Evolutionary conservation across 2,329 filamentous ascomycete species (phyloP), one percentile per base, ranked within the genome.

Genomic region (Trichothecium sympodiale): DNA sequence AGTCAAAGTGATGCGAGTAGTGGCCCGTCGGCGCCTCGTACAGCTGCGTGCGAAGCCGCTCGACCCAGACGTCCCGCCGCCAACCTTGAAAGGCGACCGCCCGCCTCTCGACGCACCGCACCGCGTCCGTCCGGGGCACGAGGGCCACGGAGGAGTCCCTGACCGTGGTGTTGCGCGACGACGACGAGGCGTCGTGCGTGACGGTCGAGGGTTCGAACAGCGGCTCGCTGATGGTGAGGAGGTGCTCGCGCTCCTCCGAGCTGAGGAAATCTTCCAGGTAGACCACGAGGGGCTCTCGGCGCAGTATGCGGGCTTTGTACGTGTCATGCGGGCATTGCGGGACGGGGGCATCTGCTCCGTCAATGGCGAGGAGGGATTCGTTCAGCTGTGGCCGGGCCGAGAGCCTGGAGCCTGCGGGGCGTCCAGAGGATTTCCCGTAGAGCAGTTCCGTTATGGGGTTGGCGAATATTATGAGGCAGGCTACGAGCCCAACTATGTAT

Each of bases 1-100:
- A 73, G 55, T 74, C 69, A 42, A 67, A 72, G 49, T 74, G 69
- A 40, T 71, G 67, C 29, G 52, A 54, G 48, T 73, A 73, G 49
- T 71, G 68, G 2, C 67, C 67, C 5, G 55, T 59, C 2, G 58
- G 50, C 0, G 36, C 39, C 13, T 42, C 41, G 43, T 73, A 73
- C 18, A 63, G 59, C 53, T 73, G 69, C 17, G 66, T 66, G 25
- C 69, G 61, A 34, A 72, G 54, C 4, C 66, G 57, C 49, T 74
- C 69, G 42, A 72, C 46, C 64, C 64, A 73, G 13, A 69, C 49
- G 35, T 72, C 64, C 28, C 61, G 54, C n/a, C 63, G 61, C 67
- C 67, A 72, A 44, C 69, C 69, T 47, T 73, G 69, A 30, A 73
- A 48, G 3, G 59, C 56, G 26, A 56, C 54, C 13, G 63, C 62